These are phyloP conservation scores for Glebionis coronaria DNA, from an alignment of 129 eudicot species.

Conservation along the genomic window DNA sequence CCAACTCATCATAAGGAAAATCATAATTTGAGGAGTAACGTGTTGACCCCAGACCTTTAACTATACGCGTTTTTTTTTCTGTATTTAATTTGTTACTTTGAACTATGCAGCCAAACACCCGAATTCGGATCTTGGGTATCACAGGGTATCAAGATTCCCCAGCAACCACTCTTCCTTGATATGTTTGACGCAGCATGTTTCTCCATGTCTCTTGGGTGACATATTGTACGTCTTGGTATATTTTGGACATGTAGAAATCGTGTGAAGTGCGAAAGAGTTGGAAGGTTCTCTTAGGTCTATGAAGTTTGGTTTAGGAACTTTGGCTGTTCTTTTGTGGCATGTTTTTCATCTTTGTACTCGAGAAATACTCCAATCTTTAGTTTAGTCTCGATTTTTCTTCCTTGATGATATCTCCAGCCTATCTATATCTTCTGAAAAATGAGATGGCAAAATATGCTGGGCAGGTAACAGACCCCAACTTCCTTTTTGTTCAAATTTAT, in stretches of 20 bases:
- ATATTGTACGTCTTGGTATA: not conserved
- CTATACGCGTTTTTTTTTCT: too few relatives aligned
- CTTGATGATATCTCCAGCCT: too few relatives aligned
- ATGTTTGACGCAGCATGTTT: not conserved
- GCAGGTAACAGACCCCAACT: too few relatives aligned
- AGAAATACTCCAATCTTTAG: constrained; percentile 24
- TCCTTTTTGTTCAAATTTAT: too few relatives aligned
- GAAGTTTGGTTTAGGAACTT: constrained; percentile 16
- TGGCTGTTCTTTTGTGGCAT: constrained; percentile 20
- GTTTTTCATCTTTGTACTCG: constrained; percentile 26
- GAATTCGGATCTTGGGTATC: constrained; percentile 81
- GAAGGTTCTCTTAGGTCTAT: constrained; percentile 4
- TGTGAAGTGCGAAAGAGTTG: not conserved
- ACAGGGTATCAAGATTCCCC: constrained; percentile 82
- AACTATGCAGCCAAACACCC: constrained; percentile 77
- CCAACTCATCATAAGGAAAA: not conserved
- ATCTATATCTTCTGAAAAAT: too few relatives aligned
- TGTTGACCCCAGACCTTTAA: too few relatives aligned
- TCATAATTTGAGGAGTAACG: not conserved
- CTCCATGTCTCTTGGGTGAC: not conserved
- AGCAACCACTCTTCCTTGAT: constrained; percentile 44
- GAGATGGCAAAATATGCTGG: too few relatives aligned
- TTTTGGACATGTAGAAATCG: not conserved
- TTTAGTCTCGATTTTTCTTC: constrained; percentile 18
- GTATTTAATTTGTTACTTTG: constrained; percentile 12